Evolutionary conservation across 2,329 filamentous ascomycete genomes (phyloP), one percentile per base, ranked within the genome.

Genomic region (Xylaria sp.): DNA sequence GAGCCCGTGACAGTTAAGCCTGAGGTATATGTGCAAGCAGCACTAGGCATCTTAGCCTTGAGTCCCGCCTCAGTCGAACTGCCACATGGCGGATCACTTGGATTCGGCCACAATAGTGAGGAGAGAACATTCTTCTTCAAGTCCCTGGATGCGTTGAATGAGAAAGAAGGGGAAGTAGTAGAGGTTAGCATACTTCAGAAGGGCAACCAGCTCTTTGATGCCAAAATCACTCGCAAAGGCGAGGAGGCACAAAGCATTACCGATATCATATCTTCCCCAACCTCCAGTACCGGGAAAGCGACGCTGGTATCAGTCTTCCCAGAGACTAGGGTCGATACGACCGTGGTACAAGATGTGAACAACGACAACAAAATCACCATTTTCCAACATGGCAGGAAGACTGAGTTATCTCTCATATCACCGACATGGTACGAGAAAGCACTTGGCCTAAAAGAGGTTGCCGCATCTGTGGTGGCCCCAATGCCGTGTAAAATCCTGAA

Each of bases 401-500:
- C 86, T 5, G 85, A 89, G 67, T 78, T 90, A 29, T 79, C 79
- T 10, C 79, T 90, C n/a, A 76, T 85, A 45, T 80, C 81, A 20
- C 94, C 95, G 0, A 83, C 84, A 50, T 99, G 94, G 94, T 91
- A 92, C 65, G 92, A 94, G 73, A 95, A 96, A 80, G 94, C 93
- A 0, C 84, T 97, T 7, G 94, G 95, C 0, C 82, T 92, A 69
- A 94, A 93, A 77, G 93, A 97, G 75, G 86, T 87, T 0, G 85
- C 89, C 6, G 94, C 95, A 66, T 96, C 91, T 60, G 93, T 98
- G 1, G 85, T 92, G 27, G 93, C 96, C 25, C 96, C 96, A 0
- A 99, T 99, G 96, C 96, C 96, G 1, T 98, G 96, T 81, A 98
- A 98, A 82, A 91, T 99, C 29, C 81, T 99, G 68, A 89, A 93